phyloP scores from a whole-genome alignment of 2,329 filamentous ascomycete species.

The Aspergillus pseudoterreus region DNA sequence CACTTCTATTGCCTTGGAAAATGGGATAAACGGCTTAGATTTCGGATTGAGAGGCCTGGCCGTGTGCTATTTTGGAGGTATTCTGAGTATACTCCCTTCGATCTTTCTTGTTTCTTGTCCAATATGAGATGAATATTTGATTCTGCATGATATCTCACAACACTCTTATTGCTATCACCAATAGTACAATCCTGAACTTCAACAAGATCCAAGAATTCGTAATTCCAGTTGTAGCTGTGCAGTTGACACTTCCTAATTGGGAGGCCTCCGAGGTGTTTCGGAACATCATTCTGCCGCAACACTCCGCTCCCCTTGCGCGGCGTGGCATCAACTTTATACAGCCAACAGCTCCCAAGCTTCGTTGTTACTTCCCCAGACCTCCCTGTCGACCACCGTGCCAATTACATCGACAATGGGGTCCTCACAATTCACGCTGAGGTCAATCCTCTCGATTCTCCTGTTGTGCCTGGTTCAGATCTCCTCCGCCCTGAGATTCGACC shows the following conservation, averaged over 20 bases:
- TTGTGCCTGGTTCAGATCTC: conserved; percentile 37
- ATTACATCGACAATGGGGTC: conserved; percentile 27
- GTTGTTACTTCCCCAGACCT: conserved; percentile 17
- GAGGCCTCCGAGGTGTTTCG: conserved; percentile 9
- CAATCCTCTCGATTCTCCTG: conserved; percentile 28
- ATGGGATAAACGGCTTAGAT: too few species aligned
- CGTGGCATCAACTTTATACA: conserved; percentile 31
- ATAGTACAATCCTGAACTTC: too few species aligned
- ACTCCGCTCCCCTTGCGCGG: conserved; percentile 23
- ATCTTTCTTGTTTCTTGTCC: too few species aligned
- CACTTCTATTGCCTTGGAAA: too few species aligned
- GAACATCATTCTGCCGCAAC: conserved; percentile 27
- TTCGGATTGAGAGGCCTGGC: too few species aligned
- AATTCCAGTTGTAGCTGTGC: too few species aligned
- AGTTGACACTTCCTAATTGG: neutral
- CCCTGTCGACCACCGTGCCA: conserved; percentile 12
- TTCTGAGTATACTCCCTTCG: too few species aligned
- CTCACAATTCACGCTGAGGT: conserved; percentile 27
- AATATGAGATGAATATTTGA: too few species aligned
- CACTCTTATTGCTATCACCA: too few species aligned
- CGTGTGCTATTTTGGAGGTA: too few species aligned
- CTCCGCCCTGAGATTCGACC: conserved; percentile 86
- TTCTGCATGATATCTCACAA: too few species aligned
- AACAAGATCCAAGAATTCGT: too few species aligned
- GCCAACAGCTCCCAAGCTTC: conserved; percentile 20